Evolutionary conservation across 495 filamentous ascomycete genomes (phyloP).

Genomic region (Apodospora peruviana): DNA sequence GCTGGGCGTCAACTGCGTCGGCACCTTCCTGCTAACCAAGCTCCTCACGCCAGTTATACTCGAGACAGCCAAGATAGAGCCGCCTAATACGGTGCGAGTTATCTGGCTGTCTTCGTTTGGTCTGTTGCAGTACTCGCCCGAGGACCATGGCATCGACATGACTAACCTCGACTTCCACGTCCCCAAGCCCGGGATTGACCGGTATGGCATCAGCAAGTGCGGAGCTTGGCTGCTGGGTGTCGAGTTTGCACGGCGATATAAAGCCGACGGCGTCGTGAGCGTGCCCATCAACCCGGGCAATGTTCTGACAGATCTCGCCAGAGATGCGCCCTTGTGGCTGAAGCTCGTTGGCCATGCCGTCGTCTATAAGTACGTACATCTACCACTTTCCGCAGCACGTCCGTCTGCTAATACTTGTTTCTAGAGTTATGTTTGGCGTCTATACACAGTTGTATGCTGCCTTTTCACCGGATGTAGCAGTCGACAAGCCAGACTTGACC

Average conservation of each 20-base stretch:
- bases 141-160: conserved; percentile 14
- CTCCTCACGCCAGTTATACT: conserved; percentile 33
- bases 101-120: conserved; percentile 36
- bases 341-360: conserved; percentile 3
- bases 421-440: no score
- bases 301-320: conserved; percentile 33
- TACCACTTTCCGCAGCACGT: no score
- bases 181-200: not conserved
- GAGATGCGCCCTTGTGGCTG: not conserved
- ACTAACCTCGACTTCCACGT: conserved; percentile 9
- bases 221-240: conserved; percentile 29
- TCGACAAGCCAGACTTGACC: conserved; percentile 14
- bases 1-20: conserved; percentile 38
- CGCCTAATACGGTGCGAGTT: conserved; percentile 28
- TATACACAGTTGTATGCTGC: conserved; percentile 43
- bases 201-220: conserved; percentile 37
- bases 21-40: conserved; percentile 35
- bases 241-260: conserved; percentile 29
- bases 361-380: conserved; percentile 1
- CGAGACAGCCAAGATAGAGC: conserved; percentile 8
- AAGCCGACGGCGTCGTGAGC: conserved; percentile 26
- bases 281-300: conserved; percentile 29
- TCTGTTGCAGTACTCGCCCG: conserved; percentile 2
- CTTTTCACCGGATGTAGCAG: conserved; percentile 26
- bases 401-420: no score